Percentiles rank a stretch among this genome's conserved stretches.
phyloP scores from a whole-genome alignment of 352 stramenopile genomes.

The Globisporangium middletonii region DNA sequence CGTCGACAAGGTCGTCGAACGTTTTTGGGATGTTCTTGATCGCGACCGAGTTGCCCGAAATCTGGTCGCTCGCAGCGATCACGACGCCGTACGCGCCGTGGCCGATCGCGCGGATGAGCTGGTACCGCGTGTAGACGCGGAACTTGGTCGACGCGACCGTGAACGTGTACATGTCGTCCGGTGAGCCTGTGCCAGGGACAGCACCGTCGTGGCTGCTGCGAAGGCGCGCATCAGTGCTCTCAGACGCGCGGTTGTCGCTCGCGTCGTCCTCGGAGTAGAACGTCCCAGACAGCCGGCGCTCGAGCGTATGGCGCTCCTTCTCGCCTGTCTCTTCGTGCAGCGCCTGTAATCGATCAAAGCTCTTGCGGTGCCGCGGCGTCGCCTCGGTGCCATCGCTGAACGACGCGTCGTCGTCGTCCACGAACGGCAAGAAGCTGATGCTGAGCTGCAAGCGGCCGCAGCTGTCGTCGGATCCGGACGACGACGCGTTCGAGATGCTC shows the following conservation, averaged over 20 bases:
- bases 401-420: slow-evolving; percentile 33
- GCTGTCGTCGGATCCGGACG: slow-evolving; percentile 12
- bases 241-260: background rate
- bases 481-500: too few relatives aligned
- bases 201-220: slow-evolving; percentile 3
- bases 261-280: slow-evolving; percentile 9
- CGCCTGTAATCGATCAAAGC: slow-evolving; percentile 65
- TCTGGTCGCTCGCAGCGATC: slow-evolving; percentile 74
- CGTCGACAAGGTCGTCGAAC: slow-evolving; percentile 79
- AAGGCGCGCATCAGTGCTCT: background rate
- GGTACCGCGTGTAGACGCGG: slow-evolving; percentile 74
- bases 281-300: slow-evolving; percentile 7
- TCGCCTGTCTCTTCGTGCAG: slow-evolving; percentile 68
- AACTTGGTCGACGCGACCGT: slow-evolving; percentile 82
- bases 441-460: slow-evolving; percentile 73
- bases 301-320: slow-evolving; percentile 28
- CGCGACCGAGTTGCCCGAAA: slow-evolving; percentile 74
- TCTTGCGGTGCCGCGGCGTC: slow-evolving; percentile 57
- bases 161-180: slow-evolving; percentile 80
- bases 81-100: slow-evolving; percentile 78
- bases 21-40: slow-evolving; percentile 86
- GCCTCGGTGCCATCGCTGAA: slow-evolving; percentile 31
- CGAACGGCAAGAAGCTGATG: slow-evolving; percentile 70
- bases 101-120: slow-evolving; percentile 76
- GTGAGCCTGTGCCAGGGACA: slow-evolving; percentile 5